Evolutionary conservation across 1,139 yeast species (phyloP).

Genomic region (Suhomyces wounanorum): DNA sequence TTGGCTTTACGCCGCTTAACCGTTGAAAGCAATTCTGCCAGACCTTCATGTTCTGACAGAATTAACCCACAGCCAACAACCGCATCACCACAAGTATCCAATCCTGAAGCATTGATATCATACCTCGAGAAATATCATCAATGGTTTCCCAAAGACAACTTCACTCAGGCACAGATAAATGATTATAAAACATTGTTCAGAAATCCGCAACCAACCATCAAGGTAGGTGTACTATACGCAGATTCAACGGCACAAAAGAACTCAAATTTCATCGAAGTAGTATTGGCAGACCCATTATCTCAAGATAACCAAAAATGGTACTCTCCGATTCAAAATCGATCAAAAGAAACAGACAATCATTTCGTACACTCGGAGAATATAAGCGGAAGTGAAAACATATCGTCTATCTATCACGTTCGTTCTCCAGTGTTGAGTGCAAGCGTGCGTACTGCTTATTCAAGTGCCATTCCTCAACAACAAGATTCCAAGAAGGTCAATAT

Average conservation of each 20-base stretch:
- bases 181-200: constrained; percentile 14
- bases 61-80: neutral
- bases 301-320: constrained; percentile 37
- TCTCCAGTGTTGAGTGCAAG: constrained; percentile 39
- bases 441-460: constrained; percentile 27
- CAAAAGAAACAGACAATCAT: constrained; percentile 20
- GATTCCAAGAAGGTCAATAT: constrained; percentile 22
- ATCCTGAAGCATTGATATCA: constrained; percentile 9
- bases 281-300: constrained; percentile 48
- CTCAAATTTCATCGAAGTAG: constrained; percentile 36
- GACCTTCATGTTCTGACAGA: neutral
- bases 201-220: constrained; percentile 16
- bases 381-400: constrained; percentile 2
- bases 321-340: constrained; percentile 25
- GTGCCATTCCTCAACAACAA: neutral
- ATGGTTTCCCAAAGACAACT: constrained; percentile 32
- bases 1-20: neutral
- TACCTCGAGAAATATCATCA: constrained; percentile 15
- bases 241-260: constrained; percentile 20
- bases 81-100: neutral
- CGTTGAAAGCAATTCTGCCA: neutral
- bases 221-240: constrained; percentile 34
- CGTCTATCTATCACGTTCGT: constrained; percentile 22
- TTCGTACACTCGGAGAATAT: constrained; percentile 21
- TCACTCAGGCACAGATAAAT: constrained; percentile 20